Evolutionary conservation across 2,329 filamentous ascomycete species (phyloP).

Genomic region (Clarireedia monteithiana): DNA sequence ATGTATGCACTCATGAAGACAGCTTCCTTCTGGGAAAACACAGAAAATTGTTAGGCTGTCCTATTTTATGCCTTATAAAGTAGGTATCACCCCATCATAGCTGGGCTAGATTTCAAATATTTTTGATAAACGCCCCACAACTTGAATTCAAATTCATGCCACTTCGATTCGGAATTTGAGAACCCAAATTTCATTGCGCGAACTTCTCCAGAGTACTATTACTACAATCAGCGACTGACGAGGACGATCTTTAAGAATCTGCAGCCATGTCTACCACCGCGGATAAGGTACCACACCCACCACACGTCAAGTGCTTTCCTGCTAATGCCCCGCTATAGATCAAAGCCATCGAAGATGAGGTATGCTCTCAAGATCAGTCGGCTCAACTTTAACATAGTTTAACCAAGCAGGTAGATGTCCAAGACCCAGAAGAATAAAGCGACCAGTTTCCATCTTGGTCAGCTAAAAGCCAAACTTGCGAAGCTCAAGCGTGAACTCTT

Average conservation of each 20-base stretch:
- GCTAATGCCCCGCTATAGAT: conserved; percentile 51
- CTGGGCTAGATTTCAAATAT: background rate
- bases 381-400: conserved; percentile 14
- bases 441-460: conserved; percentile 86
- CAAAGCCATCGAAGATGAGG: conserved; percentile 93
- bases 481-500: conserved; percentile 96
- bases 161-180: background rate
- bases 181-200: background rate
- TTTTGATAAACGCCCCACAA: background rate
- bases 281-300: conserved; percentile 63
- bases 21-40: no score
- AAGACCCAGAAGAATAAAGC: conserved; percentile 96
- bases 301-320: background rate
- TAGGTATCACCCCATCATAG: no score
- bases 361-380: conserved; percentile 36
- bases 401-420: conserved; percentile 61
- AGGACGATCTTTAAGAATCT: conserved; percentile 1
- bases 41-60: no score
- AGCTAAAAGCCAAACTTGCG: conserved; percentile 95
- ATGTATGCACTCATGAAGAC: no score
- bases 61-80: no score
- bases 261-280: conserved; percentile 87
- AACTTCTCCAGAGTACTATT: no score
- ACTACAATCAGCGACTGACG: background rate
- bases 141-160: background rate